Evolutionary conservation across 1,284 basidiomycete species (phyloP), one percentile per base, ranked within the genome.

Genomic region (Rhodofomes roseus): DNA sequence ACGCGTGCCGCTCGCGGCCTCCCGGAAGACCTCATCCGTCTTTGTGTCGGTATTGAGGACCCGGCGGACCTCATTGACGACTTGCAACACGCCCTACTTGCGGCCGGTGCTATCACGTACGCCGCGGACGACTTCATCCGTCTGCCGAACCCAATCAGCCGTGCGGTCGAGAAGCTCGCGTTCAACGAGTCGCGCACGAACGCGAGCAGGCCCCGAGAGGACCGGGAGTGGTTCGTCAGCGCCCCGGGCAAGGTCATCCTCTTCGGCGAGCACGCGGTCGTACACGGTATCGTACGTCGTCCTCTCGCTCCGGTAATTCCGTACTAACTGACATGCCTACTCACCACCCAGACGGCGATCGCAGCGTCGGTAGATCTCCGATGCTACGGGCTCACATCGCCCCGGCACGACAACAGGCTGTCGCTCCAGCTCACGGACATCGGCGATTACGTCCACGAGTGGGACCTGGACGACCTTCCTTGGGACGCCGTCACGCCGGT

Each of bases 1-100:
- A 88, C 89, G 23, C 90, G 97, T 39, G 95, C 94, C 29, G 95
- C 89, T 56, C 92, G 97, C 61, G 95, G 96, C 53, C 82, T 99
- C 31, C 97, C 96, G 27, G 97, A 99, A 74, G 94, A 99, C 75
- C 84, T 99, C 59, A 98, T 99, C 70, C 92, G 97, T 52, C 85
- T 99, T 37, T 99, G 97, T 71, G 95, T 99, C 67, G 97, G 97
- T 65, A 99, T 99, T 66, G 97, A 99, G 77, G 96, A 99, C 75
- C 82, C 92, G 3, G 82, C 85, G 54, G 97, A 99, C 76, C 81
- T 99, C 39, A 80, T 99, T 54, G 96, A 97, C 71, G 97, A 99
- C 75, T 86, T 99, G 31, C 94, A 98, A 72, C 87, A 89, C 66
- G 95, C 97, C 0, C 82, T 99, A 51, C 79, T 98, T 55, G 87